These are phyloP conservation scores for Diplocarpon rosae DNA, from an alignment of 2,329 filamentous ascomycete species.

Conservation along the genomic window DNA sequence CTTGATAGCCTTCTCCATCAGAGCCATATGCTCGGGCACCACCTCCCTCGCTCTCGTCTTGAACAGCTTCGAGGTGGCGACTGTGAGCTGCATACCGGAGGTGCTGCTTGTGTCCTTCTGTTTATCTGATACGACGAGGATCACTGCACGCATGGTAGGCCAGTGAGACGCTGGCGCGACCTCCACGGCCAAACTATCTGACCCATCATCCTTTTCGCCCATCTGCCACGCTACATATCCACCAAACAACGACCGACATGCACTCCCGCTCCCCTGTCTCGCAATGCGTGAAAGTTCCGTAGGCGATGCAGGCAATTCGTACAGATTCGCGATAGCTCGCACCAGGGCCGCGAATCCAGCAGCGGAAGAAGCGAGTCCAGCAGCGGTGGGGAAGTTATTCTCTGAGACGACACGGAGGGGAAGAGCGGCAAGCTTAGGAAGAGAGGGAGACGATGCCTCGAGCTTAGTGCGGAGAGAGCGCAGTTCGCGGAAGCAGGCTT, in stretches of 20 bases:
- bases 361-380: slow-evolving; percentile 68
- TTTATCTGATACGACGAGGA: slow-evolving; percentile 82
- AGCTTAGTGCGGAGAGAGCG: slow-evolving; percentile 65
- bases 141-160: slow-evolving; percentile 86
- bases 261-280: slow-evolving; percentile 86
- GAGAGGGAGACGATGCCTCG: slow-evolving; percentile 57
- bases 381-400: slow-evolving; percentile 98
- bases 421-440: slow-evolving; percentile 71
- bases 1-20: slow-evolving; percentile 74
- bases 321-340: slow-evolving; percentile 82
- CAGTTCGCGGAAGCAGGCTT: slow-evolving; percentile 85
- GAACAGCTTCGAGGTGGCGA: slow-evolving; percentile 84
- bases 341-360: slow-evolving; percentile 63
- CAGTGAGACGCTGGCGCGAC: slow-evolving; percentile 84
- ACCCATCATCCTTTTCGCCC: slow-evolving; percentile 64
- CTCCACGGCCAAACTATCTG: slow-evolving; percentile 78
- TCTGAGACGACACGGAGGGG: slow-evolving; percentile 81
- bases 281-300: slow-evolving; percentile 82
- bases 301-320: slow-evolving; percentile 70
- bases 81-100: slow-evolving; percentile 93
- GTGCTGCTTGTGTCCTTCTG: slow-evolving; percentile 95
- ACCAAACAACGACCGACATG: slow-evolving; percentile 85
- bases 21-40: slow-evolving; percentile 71
- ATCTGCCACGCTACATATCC: slow-evolving; percentile 94
- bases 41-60: slow-evolving; percentile 60